Percentiles rank a stretch among this genome's conserved stretches.
Evolutionary conservation across 78 protist species (phyloP).

Genomic region (Dictyostelium purpureum): DNA sequence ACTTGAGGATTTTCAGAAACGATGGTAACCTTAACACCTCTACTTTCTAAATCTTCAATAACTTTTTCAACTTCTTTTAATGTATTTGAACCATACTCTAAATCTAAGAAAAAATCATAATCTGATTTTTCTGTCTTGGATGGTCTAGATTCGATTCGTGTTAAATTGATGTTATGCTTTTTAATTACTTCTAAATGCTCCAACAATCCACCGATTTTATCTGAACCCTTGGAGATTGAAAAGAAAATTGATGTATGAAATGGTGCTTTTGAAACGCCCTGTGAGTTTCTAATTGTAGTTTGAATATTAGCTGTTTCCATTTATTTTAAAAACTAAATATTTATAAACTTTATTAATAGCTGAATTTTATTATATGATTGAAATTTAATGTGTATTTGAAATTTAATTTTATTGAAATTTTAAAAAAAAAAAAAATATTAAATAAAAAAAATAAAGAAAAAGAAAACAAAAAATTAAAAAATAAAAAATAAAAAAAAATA

Average conservation of each 20-base stretch:
- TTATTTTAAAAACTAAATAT: background rate
- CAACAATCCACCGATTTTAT: constrained; percentile 42
- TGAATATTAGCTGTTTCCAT: background rate
- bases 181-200: constrained; percentile 40
- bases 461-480: background rate
- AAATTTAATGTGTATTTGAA: background rate
- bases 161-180: constrained; percentile 38
- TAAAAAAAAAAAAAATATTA: background rate
- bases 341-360: background rate
- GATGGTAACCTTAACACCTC: constrained; percentile 25
- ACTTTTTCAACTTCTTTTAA: background rate
- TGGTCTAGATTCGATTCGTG: constrained; percentile 82
- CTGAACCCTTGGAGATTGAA: constrained; percentile 23
- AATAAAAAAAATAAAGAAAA: background rate
- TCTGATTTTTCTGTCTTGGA: constrained; percentile 35
- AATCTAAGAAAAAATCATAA: constrained; percentile 79
- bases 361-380: background rate
- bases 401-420: background rate
- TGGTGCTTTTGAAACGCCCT: background rate
- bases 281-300: background rate
- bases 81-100: constrained; percentile 12
- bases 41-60: background rate
- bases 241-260: constrained; percentile 44
- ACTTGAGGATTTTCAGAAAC: constrained; percentile 3
- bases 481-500: background rate